Evolutionary conservation across 2,329 filamentous ascomycete genomes (phyloP).

Genomic region (Sclerotinia subarctica): DNA sequence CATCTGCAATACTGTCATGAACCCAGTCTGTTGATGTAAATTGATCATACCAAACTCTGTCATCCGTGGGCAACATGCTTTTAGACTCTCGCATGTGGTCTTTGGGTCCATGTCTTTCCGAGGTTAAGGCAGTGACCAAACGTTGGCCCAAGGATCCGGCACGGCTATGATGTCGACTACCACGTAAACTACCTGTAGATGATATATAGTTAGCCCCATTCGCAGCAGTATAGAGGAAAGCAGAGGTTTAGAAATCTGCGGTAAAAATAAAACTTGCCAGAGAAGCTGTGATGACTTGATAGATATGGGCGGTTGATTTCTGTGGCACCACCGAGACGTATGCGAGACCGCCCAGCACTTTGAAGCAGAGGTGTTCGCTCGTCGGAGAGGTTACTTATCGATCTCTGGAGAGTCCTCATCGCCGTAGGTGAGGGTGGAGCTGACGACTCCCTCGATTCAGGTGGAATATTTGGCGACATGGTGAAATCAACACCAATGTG

Average conservation of each 20-base stretch:
- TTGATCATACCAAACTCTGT: constrained; percentile 97
- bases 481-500: constrained; percentile 9
- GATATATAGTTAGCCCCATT: not conserved
- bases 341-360: constrained; percentile 32
- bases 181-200: constrained; percentile 35
- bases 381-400: constrained; percentile 25
- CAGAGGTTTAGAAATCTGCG: not conserved
- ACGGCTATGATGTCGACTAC: constrained; percentile 46
- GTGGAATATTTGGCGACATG: constrained; percentile 17
- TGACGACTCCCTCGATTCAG: constrained; percentile 18
- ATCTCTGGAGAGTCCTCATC: constrained; percentile 19
- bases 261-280: constrained; percentile 24
- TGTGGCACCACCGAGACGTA: constrained; percentile 29
- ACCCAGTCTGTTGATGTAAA: constrained; percentile 98
- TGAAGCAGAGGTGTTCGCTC: constrained; percentile 35
- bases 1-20: constrained; percentile 93
- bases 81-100: constrained; percentile 57
- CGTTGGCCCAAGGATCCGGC: constrained; percentile 59
- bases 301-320: constrained; percentile 28
- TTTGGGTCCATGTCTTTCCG: constrained; percentile 48
- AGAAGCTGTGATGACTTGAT: constrained; percentile 32
- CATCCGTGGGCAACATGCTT: constrained; percentile 66
- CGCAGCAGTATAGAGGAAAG: not conserved
- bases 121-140: constrained; percentile 56
- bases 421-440: constrained; percentile 19